phyloP scores from a whole-genome alignment of 2,329 filamentous ascomycete species.

The Ilyonectria mors-panacis region DNA sequence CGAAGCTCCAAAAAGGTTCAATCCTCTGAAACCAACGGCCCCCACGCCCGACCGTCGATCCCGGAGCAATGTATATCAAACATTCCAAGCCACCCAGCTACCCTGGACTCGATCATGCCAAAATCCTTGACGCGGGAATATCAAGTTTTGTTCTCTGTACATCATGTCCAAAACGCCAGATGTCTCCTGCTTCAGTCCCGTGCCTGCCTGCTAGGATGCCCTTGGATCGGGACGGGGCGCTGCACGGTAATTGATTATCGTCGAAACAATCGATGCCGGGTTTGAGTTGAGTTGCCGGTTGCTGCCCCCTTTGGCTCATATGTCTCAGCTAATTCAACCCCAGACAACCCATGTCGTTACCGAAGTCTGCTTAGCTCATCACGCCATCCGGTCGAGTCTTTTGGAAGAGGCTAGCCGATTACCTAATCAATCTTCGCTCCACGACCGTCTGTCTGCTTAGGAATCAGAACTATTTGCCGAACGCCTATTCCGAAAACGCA shows the following conservation, averaged over 20 bases:
- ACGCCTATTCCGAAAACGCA: not conserved
- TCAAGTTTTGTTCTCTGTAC: not conserved
- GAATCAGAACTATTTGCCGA: slow-evolving; percentile 1
- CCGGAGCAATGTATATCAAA: not conserved
- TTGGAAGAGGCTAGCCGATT: not conserved
- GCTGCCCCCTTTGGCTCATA: not conserved
- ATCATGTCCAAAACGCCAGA: not conserved
- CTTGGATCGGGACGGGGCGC: not conserved
- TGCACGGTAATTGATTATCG: not conserved
- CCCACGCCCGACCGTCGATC: not conserved
- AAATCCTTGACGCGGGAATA: not conserved
- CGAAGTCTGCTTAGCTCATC: not conserved
- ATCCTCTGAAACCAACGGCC: slow-evolving; percentile 15
- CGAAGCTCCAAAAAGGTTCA: slow-evolving; percentile 9
- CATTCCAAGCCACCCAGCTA: not conserved
- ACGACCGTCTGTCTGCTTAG: slow-evolving; percentile 7
- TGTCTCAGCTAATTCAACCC: not conserved
- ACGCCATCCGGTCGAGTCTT: not conserved
- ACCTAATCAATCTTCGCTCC: not conserved
- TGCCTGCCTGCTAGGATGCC: not conserved
- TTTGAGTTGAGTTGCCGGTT: not conserved
- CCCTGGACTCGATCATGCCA: not conserved
- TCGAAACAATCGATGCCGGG: not conserved
- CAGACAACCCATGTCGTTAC: not conserved
- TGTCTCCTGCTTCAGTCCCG: not conserved